Conservation (phyloP, 1,139 yeast genomes). For the Geotrichum histeridarum region DNA sequence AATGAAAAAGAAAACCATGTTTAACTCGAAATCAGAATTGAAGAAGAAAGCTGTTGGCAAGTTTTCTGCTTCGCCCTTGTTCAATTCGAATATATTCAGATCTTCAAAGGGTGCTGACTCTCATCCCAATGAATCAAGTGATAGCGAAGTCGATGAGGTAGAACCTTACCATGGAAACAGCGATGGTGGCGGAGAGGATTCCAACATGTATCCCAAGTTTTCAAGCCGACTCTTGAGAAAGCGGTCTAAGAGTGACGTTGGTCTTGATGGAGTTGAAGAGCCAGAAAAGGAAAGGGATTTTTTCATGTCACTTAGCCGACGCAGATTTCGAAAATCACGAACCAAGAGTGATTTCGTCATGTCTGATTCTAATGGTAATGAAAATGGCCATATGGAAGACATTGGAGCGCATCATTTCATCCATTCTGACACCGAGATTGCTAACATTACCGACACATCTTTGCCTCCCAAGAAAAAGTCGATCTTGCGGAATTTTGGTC, state of each 20-base stretch:
- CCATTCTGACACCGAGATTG: slow-evolving; percentile 14
- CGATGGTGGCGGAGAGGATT: background rate
- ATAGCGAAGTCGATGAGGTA: background rate
- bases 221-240: slow-evolving; percentile 20
- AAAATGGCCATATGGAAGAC: background rate
- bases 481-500: background rate
- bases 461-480: slow-evolving; percentile 1
- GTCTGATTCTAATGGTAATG: slow-evolving; percentile 1
- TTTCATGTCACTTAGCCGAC: background rate
- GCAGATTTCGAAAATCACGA: background rate
- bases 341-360: background rate
- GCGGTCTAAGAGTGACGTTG: slow-evolving; percentile 28
- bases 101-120: background rate
- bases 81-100: slow-evolving; percentile 7
- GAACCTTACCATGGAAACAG: background rate
- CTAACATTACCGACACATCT: background rate
- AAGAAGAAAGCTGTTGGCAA: slow-evolving; percentile 5
- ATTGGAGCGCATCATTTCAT: background rate
- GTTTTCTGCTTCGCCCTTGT: slow-evolving; percentile 1
- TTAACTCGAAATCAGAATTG: slow-evolving; percentile 6
- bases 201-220: background rate
- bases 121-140: background rate
- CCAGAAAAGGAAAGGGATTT: background rate
- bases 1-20: background rate
- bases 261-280: slow-evolving; percentile 16